Conservation (phyloP, 73 alveolate species). For the Effrenium voratum region DNA sequence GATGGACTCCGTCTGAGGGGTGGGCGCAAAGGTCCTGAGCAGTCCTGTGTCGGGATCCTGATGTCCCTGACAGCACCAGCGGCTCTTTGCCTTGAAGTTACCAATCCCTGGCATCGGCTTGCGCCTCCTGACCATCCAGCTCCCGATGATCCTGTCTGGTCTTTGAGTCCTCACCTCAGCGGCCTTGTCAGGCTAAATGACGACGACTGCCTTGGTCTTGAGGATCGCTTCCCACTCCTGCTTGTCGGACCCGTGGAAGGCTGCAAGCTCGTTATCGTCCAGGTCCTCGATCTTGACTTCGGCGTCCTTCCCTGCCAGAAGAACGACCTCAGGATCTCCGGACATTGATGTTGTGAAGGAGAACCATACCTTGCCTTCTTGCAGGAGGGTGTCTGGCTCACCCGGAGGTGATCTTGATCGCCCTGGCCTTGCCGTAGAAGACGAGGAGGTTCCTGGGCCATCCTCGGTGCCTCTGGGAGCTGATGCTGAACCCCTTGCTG, state of each 20-base stretch:
- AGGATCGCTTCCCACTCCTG: neutral
- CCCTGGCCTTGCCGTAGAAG: no score
- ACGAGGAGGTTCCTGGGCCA: no score
- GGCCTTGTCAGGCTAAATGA: neutral
- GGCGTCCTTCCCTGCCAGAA: neutral
- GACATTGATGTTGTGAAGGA: no score
- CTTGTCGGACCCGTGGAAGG: neutral
- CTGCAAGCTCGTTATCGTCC: neutral
- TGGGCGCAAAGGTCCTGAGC: constrained; percentile 6
- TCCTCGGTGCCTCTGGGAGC: no score
- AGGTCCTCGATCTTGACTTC: neutral
- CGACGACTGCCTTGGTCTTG: neutral
- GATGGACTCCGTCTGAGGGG: neutral
- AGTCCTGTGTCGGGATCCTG: neutral
- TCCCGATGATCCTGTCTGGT: neutral
- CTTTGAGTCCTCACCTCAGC: neutral
- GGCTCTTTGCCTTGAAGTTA: neutral
- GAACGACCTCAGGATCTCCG: no score
- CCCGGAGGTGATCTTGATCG: no score
- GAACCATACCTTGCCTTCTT: no score
- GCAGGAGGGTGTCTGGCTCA: no score
- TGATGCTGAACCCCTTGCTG: no score
- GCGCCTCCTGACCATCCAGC: neutral
- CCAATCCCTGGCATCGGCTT: constrained; percentile 28
- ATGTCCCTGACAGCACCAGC: constrained; percentile 22